Evolutionary conservation across 371 early-diverging fungal species (phyloP), one percentile per base, ranked within the genome.

Genomic region (Entomophthora muscae): DNA sequence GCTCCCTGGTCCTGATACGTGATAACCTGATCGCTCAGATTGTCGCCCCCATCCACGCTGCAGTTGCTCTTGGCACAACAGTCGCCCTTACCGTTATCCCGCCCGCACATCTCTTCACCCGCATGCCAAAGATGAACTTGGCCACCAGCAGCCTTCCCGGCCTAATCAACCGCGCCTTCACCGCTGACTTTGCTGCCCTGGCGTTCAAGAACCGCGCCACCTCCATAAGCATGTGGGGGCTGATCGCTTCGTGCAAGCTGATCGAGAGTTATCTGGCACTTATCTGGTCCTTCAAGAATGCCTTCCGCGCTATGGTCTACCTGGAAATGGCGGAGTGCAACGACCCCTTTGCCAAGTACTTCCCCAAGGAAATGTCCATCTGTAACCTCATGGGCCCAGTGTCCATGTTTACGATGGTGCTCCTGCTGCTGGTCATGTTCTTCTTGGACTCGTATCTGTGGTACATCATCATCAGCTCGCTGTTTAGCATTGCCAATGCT

Each of bases 371-470:
- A 21, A 72, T 87, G 2, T 87, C 72, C 66, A 52, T 62, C 0
- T 51, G 51, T 53, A 7, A 70, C 13, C 74, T 84, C 63, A 85
- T 88, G 80, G 83, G 84, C 57, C 71, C 73, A 53, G 78, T 90
- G 55, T 85, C 89, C 0, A 77, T 92, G 28, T 70, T 77, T 0
- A 77, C 89, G 60, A 85, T 92, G 87, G 80, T 89, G 70, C 68
- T 88, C 58, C 79, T 88, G 65, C 83, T 88, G 62, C 65, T 90
- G 51, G 75, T 85, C 5, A 77, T 93, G 27, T 91, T 87, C 72
- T 90, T 91, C 73, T 72, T 91, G 69, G 92, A 91, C 64, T 89
- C 92, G 0, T 93, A 91, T 67, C 76, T 93, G 52, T 93, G 93
- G 92, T 93, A 90, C 68, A 87, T 90, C 52, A 85, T 89, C 58